Evolutionary conservation across 106 monocot species (phyloP).

Genomic region (Dendrobium huoshanense): DNA sequence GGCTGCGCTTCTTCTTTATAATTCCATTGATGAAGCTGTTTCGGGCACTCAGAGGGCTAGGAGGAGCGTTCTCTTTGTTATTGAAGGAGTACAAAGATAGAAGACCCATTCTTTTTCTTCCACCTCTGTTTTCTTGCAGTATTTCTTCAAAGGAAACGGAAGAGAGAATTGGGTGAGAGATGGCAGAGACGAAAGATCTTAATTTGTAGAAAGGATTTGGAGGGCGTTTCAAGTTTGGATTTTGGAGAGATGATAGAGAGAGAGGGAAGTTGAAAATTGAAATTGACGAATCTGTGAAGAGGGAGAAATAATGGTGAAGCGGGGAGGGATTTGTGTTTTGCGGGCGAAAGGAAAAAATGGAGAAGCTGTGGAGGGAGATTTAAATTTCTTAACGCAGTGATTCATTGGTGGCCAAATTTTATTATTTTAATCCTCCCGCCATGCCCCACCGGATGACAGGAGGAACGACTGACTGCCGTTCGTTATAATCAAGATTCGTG

Average conservation of each 20-base stretch:
- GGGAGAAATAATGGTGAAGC: not conserved
- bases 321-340: not conserved
- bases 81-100: not conserved
- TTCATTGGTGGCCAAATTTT: not conserved
- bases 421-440: not conserved
- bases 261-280: not conserved
- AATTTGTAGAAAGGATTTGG: not conserved
- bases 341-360: not conserved
- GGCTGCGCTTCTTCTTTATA: slow-evolving; percentile 8
- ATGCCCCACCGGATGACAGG: not conserved
- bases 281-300: not conserved
- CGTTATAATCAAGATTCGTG: too few relatives aligned
- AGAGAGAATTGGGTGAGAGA: not conserved
- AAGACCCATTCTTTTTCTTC: slow-evolving; percentile 4
- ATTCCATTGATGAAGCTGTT: not conserved
- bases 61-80: slow-evolving; percentile 3
- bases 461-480: not conserved
- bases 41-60: not conserved
- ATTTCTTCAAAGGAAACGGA: not conserved
- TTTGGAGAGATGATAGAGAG: not conserved
- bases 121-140: not conserved
- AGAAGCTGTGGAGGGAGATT: slow-evolving; percentile 5
- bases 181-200: not conserved
- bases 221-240: not conserved
- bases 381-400: not conserved